Evolutionary conservation across 176 grass and related monocot genomes (phyloP), one percentile per base, ranked within the genome.

Genomic region (Pontederia crassipes): DNA sequence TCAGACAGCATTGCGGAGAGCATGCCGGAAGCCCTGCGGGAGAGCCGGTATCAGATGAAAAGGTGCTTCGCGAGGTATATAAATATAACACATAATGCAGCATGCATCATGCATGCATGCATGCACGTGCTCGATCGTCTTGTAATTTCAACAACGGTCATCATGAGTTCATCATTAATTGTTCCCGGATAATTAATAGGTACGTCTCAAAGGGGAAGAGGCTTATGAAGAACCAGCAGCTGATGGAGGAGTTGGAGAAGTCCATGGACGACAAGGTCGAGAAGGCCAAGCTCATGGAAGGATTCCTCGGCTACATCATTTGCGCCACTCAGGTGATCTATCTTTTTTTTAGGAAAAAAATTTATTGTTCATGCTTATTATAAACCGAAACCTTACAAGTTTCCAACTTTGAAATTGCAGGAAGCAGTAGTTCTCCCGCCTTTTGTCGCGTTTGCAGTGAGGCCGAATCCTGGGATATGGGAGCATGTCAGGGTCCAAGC

Each of bases 11-110:
- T 92, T 18, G 87, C 87, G 12, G 93, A 98, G 4, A 68, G 54
- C 76, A 92, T 98, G 93, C 93, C 93, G 0, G 87, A 98, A 1
- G 93, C 93, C 0, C 64, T 98, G 17, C 74, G 54, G 40, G 76
- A 89, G 69, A 92, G 87, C 68, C 81, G 93, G 52, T 98, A 98
- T 70, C 93, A 92, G 84, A 98, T 98, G 93, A 98, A 98, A 74
- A 81, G 72, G 48, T 92, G 87, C 77, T 91, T 98, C 55, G 59
- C 78, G 49, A 77, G 66, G 66, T 69, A 69, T 8, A 7, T 8
- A 4, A 7, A 7, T 53, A 10, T 6, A 16, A 11, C 12, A 47
- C 10, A 10, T 61, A 18, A 24, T 45, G 8, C 1, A 62, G 2
- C 8, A 10, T 45, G 15, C 9, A 17, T 8, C 59, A 17, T 45